Evolutionary conservation across 176 grass and related monocot species (phyloP).

Genomic region (Eremochloa ophiuroides): DNA sequence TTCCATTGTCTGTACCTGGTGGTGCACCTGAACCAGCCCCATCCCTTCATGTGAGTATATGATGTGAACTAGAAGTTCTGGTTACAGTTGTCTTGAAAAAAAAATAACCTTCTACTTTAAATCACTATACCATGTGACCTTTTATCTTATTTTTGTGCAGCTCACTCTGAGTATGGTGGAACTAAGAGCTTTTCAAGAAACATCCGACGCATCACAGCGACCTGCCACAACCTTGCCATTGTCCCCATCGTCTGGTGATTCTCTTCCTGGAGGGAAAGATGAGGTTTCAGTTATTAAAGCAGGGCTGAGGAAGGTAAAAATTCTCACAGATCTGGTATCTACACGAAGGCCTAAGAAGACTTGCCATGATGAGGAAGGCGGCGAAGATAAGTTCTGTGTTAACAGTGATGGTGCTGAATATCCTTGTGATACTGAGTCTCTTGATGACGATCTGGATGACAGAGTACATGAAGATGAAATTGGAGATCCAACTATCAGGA

Average conservation of each 20-base stretch:
- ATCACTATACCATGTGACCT: slow-evolving; percentile 15
- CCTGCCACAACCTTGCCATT: slow-evolving; percentile 33
- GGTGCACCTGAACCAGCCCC: slow-evolving; percentile 37
- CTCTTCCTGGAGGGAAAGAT: slow-evolving; percentile 59
- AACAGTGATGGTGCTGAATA: slow-evolving; percentile 72
- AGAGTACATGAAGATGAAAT: slow-evolving; percentile 44
- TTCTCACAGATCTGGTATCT: slow-evolving; percentile 74
- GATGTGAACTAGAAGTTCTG: slow-evolving; percentile 13
- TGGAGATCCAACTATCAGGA: slow-evolving; percentile 53
- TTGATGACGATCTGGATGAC: slow-evolving; percentile 61
- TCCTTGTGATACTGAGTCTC: slow-evolving; percentile 64
- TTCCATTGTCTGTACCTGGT: slow-evolving; percentile 53
- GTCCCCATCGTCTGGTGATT: slow-evolving; percentile 67
- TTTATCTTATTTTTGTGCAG: slow-evolving; percentile 37
- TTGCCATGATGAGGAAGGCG: slow-evolving; percentile 52
- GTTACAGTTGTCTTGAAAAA: not conserved
- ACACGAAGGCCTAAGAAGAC: slow-evolving; percentile 65
- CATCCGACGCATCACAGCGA: slow-evolving; percentile 45
- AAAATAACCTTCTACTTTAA: not conserved
- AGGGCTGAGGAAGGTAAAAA: slow-evolving; percentile 91
- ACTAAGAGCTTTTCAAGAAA: slow-evolving; percentile 37
- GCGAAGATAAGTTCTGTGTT: slow-evolving; percentile 59
- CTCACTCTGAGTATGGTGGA: slow-evolving; percentile 61
- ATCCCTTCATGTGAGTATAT: slow-evolving; percentile 71
- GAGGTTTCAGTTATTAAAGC: slow-evolving; percentile 88